phyloP scores from a whole-genome alignment of 2,329 filamentous ascomycete species.

The Aspergillus sp. region DNA sequence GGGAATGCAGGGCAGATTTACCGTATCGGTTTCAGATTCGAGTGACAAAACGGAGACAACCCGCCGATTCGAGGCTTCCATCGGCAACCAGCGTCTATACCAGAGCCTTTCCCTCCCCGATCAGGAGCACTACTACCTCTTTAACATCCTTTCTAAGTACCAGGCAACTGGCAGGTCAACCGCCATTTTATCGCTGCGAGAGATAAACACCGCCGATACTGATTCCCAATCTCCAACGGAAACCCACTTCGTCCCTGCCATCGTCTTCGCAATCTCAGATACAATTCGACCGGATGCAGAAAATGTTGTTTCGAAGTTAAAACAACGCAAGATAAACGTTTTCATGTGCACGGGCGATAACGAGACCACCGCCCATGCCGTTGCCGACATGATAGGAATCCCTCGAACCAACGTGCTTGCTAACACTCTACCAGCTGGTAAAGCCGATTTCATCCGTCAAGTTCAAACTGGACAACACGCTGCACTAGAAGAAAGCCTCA shows the following conservation, averaged over 20 bases:
- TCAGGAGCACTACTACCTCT: slow-evolving; percentile 34
- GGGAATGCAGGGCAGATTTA: slow-evolving; percentile 56
- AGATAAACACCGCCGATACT: slow-evolving; percentile 14
- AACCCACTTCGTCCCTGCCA: slow-evolving; percentile 50
- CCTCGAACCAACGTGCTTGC: slow-evolving; percentile 73
- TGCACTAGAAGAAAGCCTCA: neutral
- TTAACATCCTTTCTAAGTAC: slow-evolving; percentile 37
- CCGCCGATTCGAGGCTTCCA: slow-evolving; percentile 48
- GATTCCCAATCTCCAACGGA: neutral
- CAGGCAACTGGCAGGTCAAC: slow-evolving; percentile 46
- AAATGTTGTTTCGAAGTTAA: slow-evolving; percentile 64
- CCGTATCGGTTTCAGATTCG: slow-evolving; percentile 24
- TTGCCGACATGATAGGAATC: slow-evolving; percentile 76
- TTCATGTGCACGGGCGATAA: slow-evolving; percentile 97
- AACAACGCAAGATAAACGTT: slow-evolving; percentile 66
- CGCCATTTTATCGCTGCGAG: slow-evolving; percentile 44
- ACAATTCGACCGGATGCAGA: slow-evolving; percentile 73
- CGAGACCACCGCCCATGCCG: slow-evolving; percentile 74
- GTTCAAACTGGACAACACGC: slow-evolving; percentile 31
- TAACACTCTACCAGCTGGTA: slow-evolving; percentile 80
- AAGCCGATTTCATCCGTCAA: slow-evolving; percentile 51
- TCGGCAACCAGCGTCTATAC: slow-evolving; percentile 60
- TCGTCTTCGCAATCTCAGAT: slow-evolving; percentile 76
- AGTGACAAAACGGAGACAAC: slow-evolving; percentile 14
- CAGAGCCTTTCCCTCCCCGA: slow-evolving; percentile 30